Evolutionary conservation across 441 rosid genomes (phyloP).

Genomic region (Populus hybrid): DNA sequence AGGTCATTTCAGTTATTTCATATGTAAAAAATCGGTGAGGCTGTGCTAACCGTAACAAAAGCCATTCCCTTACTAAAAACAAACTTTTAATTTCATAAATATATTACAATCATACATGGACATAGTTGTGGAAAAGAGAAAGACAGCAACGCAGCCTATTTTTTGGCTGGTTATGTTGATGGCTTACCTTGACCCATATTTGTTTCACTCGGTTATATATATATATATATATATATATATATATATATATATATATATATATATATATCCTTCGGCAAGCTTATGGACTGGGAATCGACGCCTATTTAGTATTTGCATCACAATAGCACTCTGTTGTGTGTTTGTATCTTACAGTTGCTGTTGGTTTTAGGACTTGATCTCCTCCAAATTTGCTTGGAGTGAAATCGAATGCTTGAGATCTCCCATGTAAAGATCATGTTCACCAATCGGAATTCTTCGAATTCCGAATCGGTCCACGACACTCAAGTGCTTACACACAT

Average conservation of each 20-base stretch:
- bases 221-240: too few relatives aligned
- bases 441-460: slow-evolving; percentile 82
- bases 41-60: too few relatives aligned
- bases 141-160: neutral
- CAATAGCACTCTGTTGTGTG: neutral
- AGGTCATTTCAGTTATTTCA: too few relatives aligned
- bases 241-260: too few relatives aligned
- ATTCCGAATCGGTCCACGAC: slow-evolving; percentile 67
- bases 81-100: too few relatives aligned
- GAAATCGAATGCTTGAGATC: slow-evolving; percentile 77
- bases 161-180: neutral
- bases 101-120: neutral
- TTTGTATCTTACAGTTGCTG: neutral
- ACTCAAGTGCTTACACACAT: slow-evolving; percentile 73
- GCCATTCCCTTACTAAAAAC: too few relatives aligned
- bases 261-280: neutral
- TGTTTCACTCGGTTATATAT: too few relatives aligned
- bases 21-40: too few relatives aligned
- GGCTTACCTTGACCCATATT: neutral
- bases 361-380: slow-evolving; percentile 23
- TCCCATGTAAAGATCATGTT: slow-evolving; percentile 67
- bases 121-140: neutral
- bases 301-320: neutral
- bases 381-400: slow-evolving; percentile 45
- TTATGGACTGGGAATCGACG: neutral